Percentiles rank a stretch among this genome's conserved stretches.
phyloP scores from a whole-genome alignment of 257 asterid genomes.

The Scutellaria minor region DNA sequence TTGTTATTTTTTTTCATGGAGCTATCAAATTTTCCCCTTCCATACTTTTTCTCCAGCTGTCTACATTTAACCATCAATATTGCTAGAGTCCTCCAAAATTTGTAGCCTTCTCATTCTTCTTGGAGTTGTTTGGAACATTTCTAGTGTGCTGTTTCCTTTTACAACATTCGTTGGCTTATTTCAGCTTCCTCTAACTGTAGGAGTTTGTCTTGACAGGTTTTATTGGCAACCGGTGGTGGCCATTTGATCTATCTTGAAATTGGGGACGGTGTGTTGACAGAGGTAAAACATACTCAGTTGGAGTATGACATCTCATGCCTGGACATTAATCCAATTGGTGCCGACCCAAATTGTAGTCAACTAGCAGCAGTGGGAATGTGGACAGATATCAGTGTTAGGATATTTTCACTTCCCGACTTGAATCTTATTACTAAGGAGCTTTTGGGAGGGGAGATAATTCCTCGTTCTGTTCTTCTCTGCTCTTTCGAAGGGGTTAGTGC shows the following conservation, averaged over 20 bases:
- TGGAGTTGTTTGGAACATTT: constrained; percentile 15
- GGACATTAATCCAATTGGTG: constrained; percentile 95
- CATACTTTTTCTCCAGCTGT: background rate
- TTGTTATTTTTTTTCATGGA: background rate
- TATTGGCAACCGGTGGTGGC: constrained; percentile 97
- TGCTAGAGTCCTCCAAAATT: too few relatives aligned
- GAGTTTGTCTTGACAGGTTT: constrained; percentile 59
- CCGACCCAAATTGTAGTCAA: constrained; percentile 70
- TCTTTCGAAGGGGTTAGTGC: constrained; percentile 91
- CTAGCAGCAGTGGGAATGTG: constrained; percentile 99
- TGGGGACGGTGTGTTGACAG: constrained; percentile 84
- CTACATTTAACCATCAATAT: background rate
- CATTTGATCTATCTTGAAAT: constrained; percentile 92
- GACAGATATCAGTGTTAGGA: constrained; percentile 89
- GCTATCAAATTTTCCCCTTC: background rate
- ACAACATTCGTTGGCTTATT: constrained; percentile 26
- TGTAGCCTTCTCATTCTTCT: constrained; percentile 14
- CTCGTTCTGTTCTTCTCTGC: constrained; percentile 96
- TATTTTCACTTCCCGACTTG: constrained; percentile 87
- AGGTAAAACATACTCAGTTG: constrained; percentile 73
- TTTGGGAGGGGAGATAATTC: constrained; percentile 97
- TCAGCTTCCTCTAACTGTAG: constrained; percentile 32
- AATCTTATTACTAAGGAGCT: constrained; percentile 83
- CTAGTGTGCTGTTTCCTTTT: constrained; percentile 9
- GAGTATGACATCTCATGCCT: constrained; percentile 96